Base-by-base conservation (phyloP, 1,284 basidiomycete species). In the Waitea zeae region DNA sequence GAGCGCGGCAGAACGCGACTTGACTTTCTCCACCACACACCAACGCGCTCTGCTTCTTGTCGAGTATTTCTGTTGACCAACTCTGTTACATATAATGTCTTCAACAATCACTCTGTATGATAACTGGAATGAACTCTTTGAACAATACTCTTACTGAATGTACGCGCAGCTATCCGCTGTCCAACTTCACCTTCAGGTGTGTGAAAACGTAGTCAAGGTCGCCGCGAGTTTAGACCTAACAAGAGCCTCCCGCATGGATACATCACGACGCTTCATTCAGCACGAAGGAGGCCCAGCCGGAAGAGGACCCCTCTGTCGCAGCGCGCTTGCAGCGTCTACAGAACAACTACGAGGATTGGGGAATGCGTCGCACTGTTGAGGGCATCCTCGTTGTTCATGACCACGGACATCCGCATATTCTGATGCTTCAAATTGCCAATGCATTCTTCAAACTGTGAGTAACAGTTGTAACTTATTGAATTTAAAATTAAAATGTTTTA, bases 391-490 rank as follows among this genome's bases (percentile, higher is more conserved):
- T 97, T 35, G 90, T 96, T 17, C 90, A 95, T 55, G 83, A 89
- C 51, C 87, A 89, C 42, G 86, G 88, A 1, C 83, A 92, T 50
- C 87, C 89, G 3, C 93, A 97, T 50, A 84, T 97, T 41, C 72
- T 98, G 43, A 93, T 97, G 76, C 69, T 97, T 12, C 93, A 97
- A 54, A 95, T 98, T 49, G 93, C 90, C 20, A 96, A 96, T 52
- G 89, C 90, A 13, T 98, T 96, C 58, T 97, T 96, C 70, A 97
- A 97, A 56, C 70, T 97, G 88, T 89, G 48, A 49, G 83, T 62
- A n/a, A n/a, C 7, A 9, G n/a, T 9, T 26, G 7, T 7, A 7
- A 26, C 24, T 7, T 26, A 9, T 7, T 26, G 24, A 9, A 26
- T 7, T n/a, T n/a, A 26, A 9, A 26, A n/a, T n/a, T 26, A 26